Evolutionary conservation across 139 green algal genomes (phyloP), one percentile per base, ranked within the genome.

Genomic region (Eudorina sp.): DNA sequence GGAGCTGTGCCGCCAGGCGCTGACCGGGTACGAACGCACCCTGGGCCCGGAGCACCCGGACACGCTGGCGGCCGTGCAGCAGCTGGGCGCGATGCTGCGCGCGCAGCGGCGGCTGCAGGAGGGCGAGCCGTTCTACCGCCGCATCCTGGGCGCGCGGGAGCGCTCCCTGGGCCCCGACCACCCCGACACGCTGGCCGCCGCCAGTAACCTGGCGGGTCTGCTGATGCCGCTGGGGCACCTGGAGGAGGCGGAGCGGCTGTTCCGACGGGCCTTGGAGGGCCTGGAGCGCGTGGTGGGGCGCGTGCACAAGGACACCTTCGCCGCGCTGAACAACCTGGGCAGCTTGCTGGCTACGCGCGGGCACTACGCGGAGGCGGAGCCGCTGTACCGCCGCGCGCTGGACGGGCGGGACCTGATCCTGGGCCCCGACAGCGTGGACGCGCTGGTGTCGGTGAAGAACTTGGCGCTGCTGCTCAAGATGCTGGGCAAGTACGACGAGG

Each of bases 361-460:
- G 27, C 62, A 29, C 21, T 38, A 72, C 62, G 21, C 36, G 27
- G 62, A 72, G 62, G 62, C 62, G 16, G 62, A 72, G 62, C 23
- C 62, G 66, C 66, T 75, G 3, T 46, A 75, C 31, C n/a, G 66
- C 2, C 18, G 66, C 16, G n/a, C 66, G 3, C 7, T 75, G 66
- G 66, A 75, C 34, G 66, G 66, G 16, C 34, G 66, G 31, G 66
- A 75, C 34, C 66, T 46, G 31, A 46, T 75, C 2, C 31, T 75
- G 31, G 66, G 66, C 66, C 14, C 34, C 14, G 31, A 75, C 34
- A 45, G 36, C 8, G 6, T 4, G 11, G 66, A 75, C 66, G 46
- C 66, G 38, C 66, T 75, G 19, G 66, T 46, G 25, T 75, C 66
- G 66, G 66, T 75, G 31, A 75, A 75, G 31, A 79, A 79, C 27